A percentile compares a stretch with the other conserved stretches of the same genome.
Evolutionary conservation across 805 yeast genomes (phyloP).

Genomic region (Yamadazyma kitorensis): DNA sequence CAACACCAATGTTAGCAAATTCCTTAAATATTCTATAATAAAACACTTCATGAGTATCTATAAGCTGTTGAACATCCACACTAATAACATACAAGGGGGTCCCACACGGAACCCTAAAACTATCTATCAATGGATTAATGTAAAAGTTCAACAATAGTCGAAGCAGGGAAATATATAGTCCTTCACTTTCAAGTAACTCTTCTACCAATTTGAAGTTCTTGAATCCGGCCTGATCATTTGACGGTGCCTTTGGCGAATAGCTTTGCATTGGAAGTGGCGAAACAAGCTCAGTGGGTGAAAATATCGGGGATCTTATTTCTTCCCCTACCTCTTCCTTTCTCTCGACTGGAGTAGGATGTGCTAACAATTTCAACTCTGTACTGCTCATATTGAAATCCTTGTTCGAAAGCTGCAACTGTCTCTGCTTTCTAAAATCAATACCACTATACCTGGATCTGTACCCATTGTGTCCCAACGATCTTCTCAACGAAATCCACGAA

Average conservation of each 20-base stretch:
- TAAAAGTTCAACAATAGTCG: conserved; percentile 43
- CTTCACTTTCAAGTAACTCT: conserved; percentile 51
- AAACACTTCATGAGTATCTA: conserved; percentile 3
- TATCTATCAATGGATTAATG: conserved; percentile 32
- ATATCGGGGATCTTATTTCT: conserved; percentile 2
- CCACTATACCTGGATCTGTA: conserved; percentile 5
- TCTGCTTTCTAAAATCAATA: conserved; percentile 3
- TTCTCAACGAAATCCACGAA: not conserved
- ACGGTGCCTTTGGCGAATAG: conserved; percentile 19
- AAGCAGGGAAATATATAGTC: conserved; percentile 43
- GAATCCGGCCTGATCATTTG: conserved; percentile 17
- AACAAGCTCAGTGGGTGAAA: conserved; percentile 6
- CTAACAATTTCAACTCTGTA: not conserved
- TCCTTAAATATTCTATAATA: not conserved
- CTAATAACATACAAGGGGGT: conserved; percentile 2
- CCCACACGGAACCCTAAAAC: conserved; percentile 3
- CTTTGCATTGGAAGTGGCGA: conserved; percentile 10
- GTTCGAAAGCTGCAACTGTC: not conserved
- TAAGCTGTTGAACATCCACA: conserved; percentile 1
- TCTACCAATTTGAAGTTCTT: conserved; percentile 26
- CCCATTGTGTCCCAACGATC: too few relatives aligned
- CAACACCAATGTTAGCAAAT: not conserved
- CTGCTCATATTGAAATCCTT: not conserved
- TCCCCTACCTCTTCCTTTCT: not conserved
- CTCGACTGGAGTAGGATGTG: not conserved